A percentile compares a stretch with the other conserved stretches of the same genome.
Conservation (phyloP, 2,329 filamentous ascomycete species). For the Aspergillus sp. region DNA sequence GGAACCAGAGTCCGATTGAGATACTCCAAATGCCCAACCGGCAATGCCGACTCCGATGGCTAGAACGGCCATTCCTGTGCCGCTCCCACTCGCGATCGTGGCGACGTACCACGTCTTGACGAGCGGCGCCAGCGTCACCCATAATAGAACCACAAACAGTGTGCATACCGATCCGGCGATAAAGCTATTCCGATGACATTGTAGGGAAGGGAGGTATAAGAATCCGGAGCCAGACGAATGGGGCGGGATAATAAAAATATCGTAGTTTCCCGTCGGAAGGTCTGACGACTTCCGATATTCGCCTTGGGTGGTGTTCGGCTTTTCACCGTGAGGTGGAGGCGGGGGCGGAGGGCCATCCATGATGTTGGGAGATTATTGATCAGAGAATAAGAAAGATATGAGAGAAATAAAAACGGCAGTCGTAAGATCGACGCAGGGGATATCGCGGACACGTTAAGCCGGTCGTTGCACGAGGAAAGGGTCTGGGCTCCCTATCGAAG, state of each 20-base stretch:
- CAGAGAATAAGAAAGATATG: background rate
- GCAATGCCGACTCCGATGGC: slow-evolving; percentile 71
- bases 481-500: background rate
- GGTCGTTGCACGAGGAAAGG: background rate
- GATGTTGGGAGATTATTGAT: slow-evolving; percentile 6
- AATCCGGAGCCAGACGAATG: slow-evolving; percentile 88
- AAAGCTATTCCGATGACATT: slow-evolving; percentile 86
- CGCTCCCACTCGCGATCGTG: slow-evolving; percentile 70
- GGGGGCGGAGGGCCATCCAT: slow-evolving; percentile 56
- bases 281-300: slow-evolving; percentile 51
- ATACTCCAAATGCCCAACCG: slow-evolving; percentile 74
- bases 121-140: slow-evolving; percentile 70
- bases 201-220: slow-evolving; percentile 87
- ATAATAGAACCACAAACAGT: slow-evolving; percentile 70
- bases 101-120: slow-evolving; percentile 71
- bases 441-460: background rate
- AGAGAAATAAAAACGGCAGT: background rate
- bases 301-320: slow-evolving; percentile 65
- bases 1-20: slow-evolving; percentile 48
- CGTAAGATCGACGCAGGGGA: background rate
- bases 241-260: slow-evolving; percentile 94
- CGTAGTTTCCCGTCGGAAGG: slow-evolving; percentile 85
- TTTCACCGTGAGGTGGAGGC: slow-evolving; percentile 81
- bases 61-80: slow-evolving; percentile 70
- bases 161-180: slow-evolving; percentile 80